A percentile compares a stretch with the other conserved stretches of the same genome.
Evolutionary conservation across 208 protist species (phyloP).

Genomic region (Leishmania tarentolae): DNA sequence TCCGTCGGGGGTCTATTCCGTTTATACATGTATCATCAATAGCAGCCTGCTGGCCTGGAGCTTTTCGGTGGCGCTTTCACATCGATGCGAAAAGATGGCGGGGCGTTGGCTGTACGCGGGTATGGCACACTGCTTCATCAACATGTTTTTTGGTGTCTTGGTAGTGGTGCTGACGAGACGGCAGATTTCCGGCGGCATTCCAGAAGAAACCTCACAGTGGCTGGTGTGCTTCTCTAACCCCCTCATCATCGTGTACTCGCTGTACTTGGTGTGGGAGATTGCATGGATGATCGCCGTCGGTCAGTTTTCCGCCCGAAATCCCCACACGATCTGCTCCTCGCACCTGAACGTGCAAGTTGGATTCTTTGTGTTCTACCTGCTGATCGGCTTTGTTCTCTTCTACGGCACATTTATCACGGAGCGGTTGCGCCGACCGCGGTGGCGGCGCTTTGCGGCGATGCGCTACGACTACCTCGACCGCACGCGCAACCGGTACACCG

Average conservation of each 20-base stretch:
- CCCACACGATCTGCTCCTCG: slow-evolving; percentile 29
- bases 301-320: not conserved
- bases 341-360: slow-evolving; percentile 55
- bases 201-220: slow-evolving; percentile 20
- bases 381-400: slow-evolving; percentile 40
- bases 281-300: slow-evolving; percentile 54
- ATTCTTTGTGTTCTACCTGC: slow-evolving; percentile 49
- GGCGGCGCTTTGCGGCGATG: slow-evolving; percentile 44
- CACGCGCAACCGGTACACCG: not conserved
- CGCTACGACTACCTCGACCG: slow-evolving; percentile 27
- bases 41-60: slow-evolving; percentile 53
- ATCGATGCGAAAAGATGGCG: slow-evolving; percentile 24
- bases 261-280: slow-evolving; percentile 65
- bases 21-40: slow-evolving; percentile 54
- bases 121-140: slow-evolving; percentile 55
- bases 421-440: slow-evolving; percentile 51
- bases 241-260: slow-evolving; percentile 39
- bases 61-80: slow-evolving; percentile 41
- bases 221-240: slow-evolving; percentile 48
- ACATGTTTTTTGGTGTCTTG: slow-evolving; percentile 62
- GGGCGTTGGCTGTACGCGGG: slow-evolving; percentile 43
- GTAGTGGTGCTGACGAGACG: slow-evolving; percentile 52
- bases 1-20: slow-evolving; percentile 61
- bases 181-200: slow-evolving; percentile 59
- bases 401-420: slow-evolving; percentile 65